Evolutionary conservation across 1,284 basidiomycete species (phyloP), one percentile per base, ranked within the genome.

Genomic region (Marasmius sp.): DNA sequence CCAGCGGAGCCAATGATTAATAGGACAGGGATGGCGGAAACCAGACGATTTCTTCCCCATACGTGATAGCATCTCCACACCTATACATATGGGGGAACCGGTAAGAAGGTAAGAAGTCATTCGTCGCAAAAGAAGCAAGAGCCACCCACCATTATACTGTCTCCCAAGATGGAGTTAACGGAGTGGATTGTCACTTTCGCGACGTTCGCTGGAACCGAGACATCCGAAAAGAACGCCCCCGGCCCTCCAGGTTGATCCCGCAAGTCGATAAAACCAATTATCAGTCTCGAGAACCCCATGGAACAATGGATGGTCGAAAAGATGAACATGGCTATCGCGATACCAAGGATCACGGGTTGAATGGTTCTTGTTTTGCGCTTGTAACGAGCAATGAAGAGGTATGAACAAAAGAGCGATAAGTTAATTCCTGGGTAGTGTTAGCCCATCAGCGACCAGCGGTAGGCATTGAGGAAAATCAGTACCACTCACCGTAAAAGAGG

Each of bases 51-150:
- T 41, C 69, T 65, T 14, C 72, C 71, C 76, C 76, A 77, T 6
- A 77, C 75, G 39, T 75, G 72, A 55, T 67, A 77, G 61, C 76
- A 77, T 57, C 76, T 67, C 76, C 75, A 77, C 8, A 76, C 74
- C 74, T 75, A 60, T 5, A 27, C 27, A 27, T 27, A 9, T 20
- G 14, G 38, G 20, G 18, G 8, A 12, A 49, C 34, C 33, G 41
- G 56, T 34, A n/a, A n/a, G n/a, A n/a, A n/a, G n/a, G 38, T 36
- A 36, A n/a, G 12, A 14, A 33, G 16, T 16, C 41, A 8, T 18
- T 36, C n/a, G 8, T 16, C 22, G 6, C 16, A 14, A n/a, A 47
- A 12, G 27, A 43, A 27, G 9, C 20, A 36, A 38, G 6, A n/a
- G 20, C 22, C 34, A 69, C 73, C 36, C 61, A 75, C 75, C 48